Percentiles rank a stretch among this genome's conserved stretches.
These are phyloP conservation scores for Extremus antarcticus DNA, from an alignment of 495 filamentous ascomycete species.

Conservation along the genomic window DNA sequence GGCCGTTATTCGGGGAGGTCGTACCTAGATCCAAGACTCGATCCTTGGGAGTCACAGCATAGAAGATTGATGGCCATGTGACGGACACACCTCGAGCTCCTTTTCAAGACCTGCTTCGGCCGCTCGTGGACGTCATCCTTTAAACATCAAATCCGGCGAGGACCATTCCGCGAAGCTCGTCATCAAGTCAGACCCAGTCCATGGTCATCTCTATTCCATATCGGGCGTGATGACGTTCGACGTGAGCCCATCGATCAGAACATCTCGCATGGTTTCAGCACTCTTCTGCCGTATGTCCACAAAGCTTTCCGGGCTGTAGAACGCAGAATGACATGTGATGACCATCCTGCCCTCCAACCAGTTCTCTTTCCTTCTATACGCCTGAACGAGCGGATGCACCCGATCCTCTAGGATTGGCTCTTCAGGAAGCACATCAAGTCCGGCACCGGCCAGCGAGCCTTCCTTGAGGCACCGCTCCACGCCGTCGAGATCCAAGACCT, in stretches of 20 bases:
- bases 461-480: constrained; percentile 16
- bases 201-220: constrained; percentile 11
- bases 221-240: constrained; percentile 19
- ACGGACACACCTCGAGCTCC: no score
- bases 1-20: no score
- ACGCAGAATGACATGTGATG: constrained; percentile 18
- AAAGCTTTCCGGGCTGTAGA: constrained; percentile 14
- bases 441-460: constrained; percentile 12
- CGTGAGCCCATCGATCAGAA: constrained; percentile 11
- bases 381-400: constrained; percentile 13
- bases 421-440: constrained; percentile 18
- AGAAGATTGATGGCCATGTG: no score
- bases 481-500: constrained; percentile 17
- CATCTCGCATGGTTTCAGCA: constrained; percentile 17
- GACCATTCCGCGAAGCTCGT: no score
- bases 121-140: no score
- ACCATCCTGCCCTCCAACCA: constrained; percentile 16
- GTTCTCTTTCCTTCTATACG: constrained; percentile 12
- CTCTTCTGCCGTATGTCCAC: constrained; percentile 15
- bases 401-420: constrained; percentile 13
- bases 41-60: no score
- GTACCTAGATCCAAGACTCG: no score
- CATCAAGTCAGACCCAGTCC: neutral
- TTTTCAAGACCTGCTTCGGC: no score
- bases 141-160: no score